Base-by-base conservation (phyloP, 495 filamentous ascomycete genomes). In the Aspergillus homomorphus region DNA sequence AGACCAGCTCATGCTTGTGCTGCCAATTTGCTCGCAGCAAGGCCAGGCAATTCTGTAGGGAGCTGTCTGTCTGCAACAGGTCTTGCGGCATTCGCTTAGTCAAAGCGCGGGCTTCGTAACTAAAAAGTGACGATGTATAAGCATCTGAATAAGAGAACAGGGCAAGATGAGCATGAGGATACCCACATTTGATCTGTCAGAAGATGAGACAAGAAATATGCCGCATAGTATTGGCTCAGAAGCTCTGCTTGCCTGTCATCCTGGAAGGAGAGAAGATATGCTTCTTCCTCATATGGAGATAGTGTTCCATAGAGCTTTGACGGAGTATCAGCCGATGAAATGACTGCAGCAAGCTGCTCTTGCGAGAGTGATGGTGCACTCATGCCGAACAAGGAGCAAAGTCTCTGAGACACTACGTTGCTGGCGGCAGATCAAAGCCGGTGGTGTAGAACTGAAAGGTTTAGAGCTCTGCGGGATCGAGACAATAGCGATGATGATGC, bases 21-120 rank as follows among this genome's bases (percentile, higher is more conserved):
- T 82, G 79, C 73, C 80, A 84, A 18, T 81, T 64, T 9, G 80
- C 77, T 41, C 73, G 74, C 28, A 84, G 67, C 19, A 84, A 64
- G 15, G 65, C 68, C 23, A 77, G 58, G 46, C 78, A 78, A 53
- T 73, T 78, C 58, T 77, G 73, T 24, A 84, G 42, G 16, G 73
- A 67, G 4, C 71, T 64, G 54, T 81, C 76, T 9, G 70, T 67
- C 33, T 75, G 66, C 30, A 67, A 53, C 22, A 80, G 56, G 8
- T 51, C 50, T 46, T 66, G 60, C 0, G 80, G 80, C 51, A 83
- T 75, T 49, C 81, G 74, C 58, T 80, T 67, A 5, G 76, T 77
- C 53, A 82, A 68, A 24, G 77, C 75, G 15, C 81, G 79, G 54
- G 81, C 80, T 76, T 83, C 81, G 33, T 73, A 68, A 53, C 81